Evolutionary conservation across 169 alveolate genomes (phyloP), one percentile per base, ranked within the genome.

Genomic region (Theileria luwenshuni): DNA sequence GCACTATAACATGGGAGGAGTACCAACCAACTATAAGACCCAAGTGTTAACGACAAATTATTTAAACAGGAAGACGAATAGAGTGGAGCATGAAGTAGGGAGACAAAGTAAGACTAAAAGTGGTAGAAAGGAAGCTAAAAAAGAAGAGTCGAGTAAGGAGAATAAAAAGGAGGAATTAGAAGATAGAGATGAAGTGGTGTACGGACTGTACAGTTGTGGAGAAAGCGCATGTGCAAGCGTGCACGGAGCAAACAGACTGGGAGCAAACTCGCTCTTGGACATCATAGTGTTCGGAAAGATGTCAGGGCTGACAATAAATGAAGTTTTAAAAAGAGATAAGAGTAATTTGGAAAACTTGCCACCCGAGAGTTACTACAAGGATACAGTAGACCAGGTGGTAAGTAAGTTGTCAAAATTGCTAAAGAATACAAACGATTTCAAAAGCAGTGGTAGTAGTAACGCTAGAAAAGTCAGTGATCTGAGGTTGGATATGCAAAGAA

Each of bases 1-100:
- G 49, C 99, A 98, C 90, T 98, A 98, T 90, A 96, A 97, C 89
- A 98, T 98, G 99, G 99, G 99, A 21, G 99, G 99, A 38, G 86
- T 97, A 30, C 99, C 99, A 51, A 97, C 99, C 60, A 96, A 98
- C 90, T 97, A 95, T 91, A 95, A 94, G 85, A 94, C 99, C 5
- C 94, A 96, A 85, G 99, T 93, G 13, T 2, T 95, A 15, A 88
- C 88, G 33, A 77, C 80, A 52, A 84, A 41, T 38, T 5, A 6
- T 6, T 30, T 49, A 49, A 30, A 0, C 17, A 10, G 27, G 2
- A 10, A 25, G 15, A 35, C 15, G 5, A 3, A 1, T 2, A 21
- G 21, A 1, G 28, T 52, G 3, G 28, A 25, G 28, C 1, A 2
- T 5, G 60, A 3, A 49, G 33, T 49, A 10, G 83, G 68, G 12